Conservation (phyloP, 768 basidiomycete genomes). For the Ramaria rubella region DNA sequence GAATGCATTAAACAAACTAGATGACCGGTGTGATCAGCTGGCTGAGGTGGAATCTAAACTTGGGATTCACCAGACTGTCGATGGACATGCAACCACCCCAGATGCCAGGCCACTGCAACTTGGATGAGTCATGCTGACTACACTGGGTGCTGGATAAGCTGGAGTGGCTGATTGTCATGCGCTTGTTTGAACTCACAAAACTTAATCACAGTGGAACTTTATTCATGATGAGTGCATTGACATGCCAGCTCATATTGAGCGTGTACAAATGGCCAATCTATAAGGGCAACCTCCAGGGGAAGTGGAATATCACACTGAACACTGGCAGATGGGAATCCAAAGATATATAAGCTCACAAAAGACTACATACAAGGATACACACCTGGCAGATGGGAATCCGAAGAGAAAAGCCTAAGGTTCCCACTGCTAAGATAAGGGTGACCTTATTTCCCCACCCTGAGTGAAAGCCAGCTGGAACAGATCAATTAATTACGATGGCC, state of each 20-base stretch:
- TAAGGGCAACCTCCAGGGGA: too few species aligned
- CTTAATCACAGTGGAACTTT: constrained; percentile 19
- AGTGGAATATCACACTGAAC: too few species aligned
- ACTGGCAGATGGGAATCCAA: too few species aligned
- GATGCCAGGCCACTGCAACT: constrained; percentile 8
- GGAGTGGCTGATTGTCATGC: constrained; percentile 25
- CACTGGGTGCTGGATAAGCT: constrained; percentile 22
- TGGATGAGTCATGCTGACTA: constrained; percentile 14
- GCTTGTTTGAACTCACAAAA: constrained; percentile 26
- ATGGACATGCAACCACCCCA: neutral
- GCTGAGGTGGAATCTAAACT: constrained; percentile 10
- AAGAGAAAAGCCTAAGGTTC: too few species aligned
- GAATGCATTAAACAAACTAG: neutral
- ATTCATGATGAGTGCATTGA: constrained; percentile 23
- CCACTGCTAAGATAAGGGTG: too few species aligned
- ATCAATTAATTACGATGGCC: too few species aligned
- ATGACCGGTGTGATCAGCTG: neutral
- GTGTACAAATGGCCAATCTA: neutral
- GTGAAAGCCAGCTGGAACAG: too few species aligned
- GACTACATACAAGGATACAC: too few species aligned
- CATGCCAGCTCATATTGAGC: neutral
- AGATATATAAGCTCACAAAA: too few species aligned
- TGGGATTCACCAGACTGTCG: constrained; percentile 12
- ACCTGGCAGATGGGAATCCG: too few species aligned
- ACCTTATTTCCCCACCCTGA: too few species aligned